Evolutionary conservation across 768 basidiomycete species (phyloP).

Genomic region (Calocera cornea): DNA sequence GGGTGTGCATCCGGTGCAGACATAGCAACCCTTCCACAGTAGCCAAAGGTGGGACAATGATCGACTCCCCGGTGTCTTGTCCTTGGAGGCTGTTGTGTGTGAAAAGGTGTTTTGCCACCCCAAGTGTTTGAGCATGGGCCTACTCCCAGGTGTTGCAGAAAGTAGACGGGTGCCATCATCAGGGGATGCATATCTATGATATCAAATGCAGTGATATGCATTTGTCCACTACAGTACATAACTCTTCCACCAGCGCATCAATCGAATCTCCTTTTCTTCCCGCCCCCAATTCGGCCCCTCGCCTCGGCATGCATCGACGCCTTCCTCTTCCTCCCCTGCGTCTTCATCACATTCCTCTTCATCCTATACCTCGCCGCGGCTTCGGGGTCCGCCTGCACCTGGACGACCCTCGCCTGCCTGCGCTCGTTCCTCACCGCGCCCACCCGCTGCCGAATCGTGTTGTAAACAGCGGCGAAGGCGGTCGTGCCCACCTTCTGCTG

Average conservation of each 20-base stretch:
- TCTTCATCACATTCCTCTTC: constrained; percentile 60
- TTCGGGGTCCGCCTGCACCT: constrained; percentile 57
- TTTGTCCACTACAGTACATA: not conserved
- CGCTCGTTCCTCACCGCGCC: constrained; percentile 57
- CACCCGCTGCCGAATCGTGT: constrained; percentile 59
- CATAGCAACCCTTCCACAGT: no score
- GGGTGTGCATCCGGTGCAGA: no score
- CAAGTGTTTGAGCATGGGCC: no score
- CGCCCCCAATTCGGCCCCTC: not conserved
- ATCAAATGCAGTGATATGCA: not conserved
- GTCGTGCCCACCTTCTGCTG: constrained; percentile 81
- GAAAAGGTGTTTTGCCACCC: no score
- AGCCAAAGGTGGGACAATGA: no score
- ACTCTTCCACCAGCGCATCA: not conserved
- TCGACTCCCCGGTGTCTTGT: no score
- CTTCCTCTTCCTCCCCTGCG: constrained; percentile 76
- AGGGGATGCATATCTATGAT: not conserved
- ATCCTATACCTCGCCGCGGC: constrained; percentile 61
- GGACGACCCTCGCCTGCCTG: constrained; percentile 42
- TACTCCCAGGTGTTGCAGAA: no score
- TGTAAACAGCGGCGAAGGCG: constrained; percentile 67
- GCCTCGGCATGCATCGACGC: constrained; percentile 20
- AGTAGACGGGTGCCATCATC: not conserved
- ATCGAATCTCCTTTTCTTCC: not conserved
- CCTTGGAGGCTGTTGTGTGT: no score